Evolutionary conservation across 768 basidiomycete species (phyloP), one percentile per base, ranked within the genome.

Genomic region (Chalciporus sphaerocephalus): DNA sequence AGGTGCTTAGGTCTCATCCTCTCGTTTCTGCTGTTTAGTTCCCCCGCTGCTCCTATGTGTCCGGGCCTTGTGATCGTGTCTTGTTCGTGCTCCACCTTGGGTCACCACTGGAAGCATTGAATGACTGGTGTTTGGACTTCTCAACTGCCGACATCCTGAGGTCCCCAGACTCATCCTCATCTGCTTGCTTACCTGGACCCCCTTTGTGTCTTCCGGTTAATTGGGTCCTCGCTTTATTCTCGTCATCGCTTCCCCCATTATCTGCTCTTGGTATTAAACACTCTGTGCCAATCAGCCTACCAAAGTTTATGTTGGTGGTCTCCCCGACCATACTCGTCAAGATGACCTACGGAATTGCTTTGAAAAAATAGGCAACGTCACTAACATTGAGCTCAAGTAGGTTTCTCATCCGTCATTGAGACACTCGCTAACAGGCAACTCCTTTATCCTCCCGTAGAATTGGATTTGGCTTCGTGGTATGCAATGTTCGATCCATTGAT

Each of bases 241-340:
- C 73, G 64, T 71, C 66, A 60, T 76, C 56, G 57, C 51, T 70
- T 73, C 74, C 61, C 74, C 61, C 65, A 70, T 65, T 74, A 71
- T 76, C 70, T 71, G 66, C 64, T 64, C 75, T 40, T 59, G 71
- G 78, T 81, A 80, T 81, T 83, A 73, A 83, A 62, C 36, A 25
- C 76, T 67, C 74, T 80, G 71, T 79, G 74, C 76, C 74, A 72
- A 75, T 72, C 78, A 92, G 88, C 85, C 88, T 73, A 91, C 90
- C 73, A 93, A 93, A 73, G 84, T 93, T 66, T 93, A 93, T 66
- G 81, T 93, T 62, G 90, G 90, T 62, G 88, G 89, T 54, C 78
- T 92, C 49, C 91, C 90, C 52, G 87, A 90, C 69, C 78, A 89
- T 54, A 92, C 89, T 38, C 84, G 85, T 51, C 78, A 84, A 69